Base-by-base conservation (phyloP, 192 early-diverging fungal species). In the Obelidium mucronatum region DNA sequence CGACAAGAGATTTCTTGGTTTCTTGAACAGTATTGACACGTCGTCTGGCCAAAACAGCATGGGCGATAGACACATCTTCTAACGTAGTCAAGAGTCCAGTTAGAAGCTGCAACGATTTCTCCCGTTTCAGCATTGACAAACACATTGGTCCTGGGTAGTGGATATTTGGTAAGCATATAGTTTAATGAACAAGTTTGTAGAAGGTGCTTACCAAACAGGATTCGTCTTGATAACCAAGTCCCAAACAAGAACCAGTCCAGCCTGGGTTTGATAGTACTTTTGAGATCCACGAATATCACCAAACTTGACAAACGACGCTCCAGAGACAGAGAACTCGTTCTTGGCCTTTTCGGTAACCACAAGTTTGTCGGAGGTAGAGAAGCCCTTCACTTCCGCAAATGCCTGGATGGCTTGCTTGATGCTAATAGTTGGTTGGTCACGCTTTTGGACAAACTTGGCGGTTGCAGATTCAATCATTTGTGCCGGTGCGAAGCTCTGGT, bases 201-300 rank as follows among this genome's bases (percentile, higher is more conserved):
- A n/a, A n/a, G n/a, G n/a, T 0, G 28, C 44, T 56, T 35, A 73
- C 61, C 61, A 64, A 1, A 37, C 37, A 33, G 28, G 28, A 0
- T 2, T 64, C 61, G 36, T 34, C 11, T 39, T 4, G 34, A 64
- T 35, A 37, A 3, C 17, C 34, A 83, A 34, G 48, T 70, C 71
- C 69, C 72, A 74, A 26, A 54, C 71, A 22, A 19, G 48, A 56
- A 36, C 48, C 42, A 69, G 54, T 22, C 64, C 64, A 44, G 15
- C 22, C 3, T 60, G 48, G 2, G 30, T 78, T 39, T 79, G 42
- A 36, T 65, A 75, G 51, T 66, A 66, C 52, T 75, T 75, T 48
- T 65, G 34, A 31, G 61, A 42, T 6, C 37, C 63, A 17, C 37
- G 60, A 36, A 72, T 72, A 0, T 19, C 26, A 0, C 8, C 24